Evolutionary conservation across 192 early-diverging fungal species (phyloP).

Genomic region (Podila clonocystis): DNA sequence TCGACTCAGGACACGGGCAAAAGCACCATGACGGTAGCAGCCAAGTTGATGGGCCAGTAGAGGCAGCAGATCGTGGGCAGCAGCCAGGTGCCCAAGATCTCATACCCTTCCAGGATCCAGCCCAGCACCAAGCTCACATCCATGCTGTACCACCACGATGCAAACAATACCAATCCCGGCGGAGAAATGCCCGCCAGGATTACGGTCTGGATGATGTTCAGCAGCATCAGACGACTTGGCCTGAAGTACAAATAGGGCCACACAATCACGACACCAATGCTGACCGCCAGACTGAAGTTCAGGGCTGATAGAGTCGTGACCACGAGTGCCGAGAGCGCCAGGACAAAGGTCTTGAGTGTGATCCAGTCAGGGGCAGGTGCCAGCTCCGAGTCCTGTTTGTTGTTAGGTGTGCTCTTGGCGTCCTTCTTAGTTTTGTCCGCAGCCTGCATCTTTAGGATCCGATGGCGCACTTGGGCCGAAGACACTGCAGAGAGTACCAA

Average conservation of each 20-base stretch:
- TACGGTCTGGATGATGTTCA: constrained; percentile 54
- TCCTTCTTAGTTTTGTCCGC: constrained; percentile 8
- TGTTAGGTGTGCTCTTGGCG: constrained; percentile 27
- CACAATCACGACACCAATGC: constrained; percentile 62
- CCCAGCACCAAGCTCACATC: constrained; percentile 57
- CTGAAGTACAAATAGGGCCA: constrained; percentile 71
- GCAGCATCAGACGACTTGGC: constrained; percentile 19
- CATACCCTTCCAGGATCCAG: constrained; percentile 68
- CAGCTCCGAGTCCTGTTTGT: constrained; percentile 23
- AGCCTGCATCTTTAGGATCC: constrained; percentile 6
- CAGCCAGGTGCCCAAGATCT: constrained; percentile 69
- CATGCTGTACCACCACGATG: constrained; percentile 48
- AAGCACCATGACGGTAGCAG: constrained; percentile 50
- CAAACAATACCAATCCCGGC: constrained; percentile 56
- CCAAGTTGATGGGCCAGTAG: constrained; percentile 75
- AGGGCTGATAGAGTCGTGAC: constrained; percentile 74
- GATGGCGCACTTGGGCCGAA: constrained; percentile 17
- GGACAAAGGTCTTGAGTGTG: constrained; percentile 63
- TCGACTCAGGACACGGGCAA: constrained; percentile 21
- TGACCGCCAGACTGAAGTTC: constrained; percentile 78
- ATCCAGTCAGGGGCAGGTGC: constrained; percentile 64
- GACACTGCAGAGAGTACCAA: constrained; percentile 31
- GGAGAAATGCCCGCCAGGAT: constrained; percentile 65
- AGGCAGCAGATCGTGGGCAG: constrained; percentile 72
- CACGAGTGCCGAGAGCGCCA: constrained; percentile 64